Percentiles rank a stretch among this genome's conserved stretches.
phyloP scores from a whole-genome alignment of 2,329 filamentous ascomycete genomes.

The Dryadomyces quercus-mongolicae region DNA sequence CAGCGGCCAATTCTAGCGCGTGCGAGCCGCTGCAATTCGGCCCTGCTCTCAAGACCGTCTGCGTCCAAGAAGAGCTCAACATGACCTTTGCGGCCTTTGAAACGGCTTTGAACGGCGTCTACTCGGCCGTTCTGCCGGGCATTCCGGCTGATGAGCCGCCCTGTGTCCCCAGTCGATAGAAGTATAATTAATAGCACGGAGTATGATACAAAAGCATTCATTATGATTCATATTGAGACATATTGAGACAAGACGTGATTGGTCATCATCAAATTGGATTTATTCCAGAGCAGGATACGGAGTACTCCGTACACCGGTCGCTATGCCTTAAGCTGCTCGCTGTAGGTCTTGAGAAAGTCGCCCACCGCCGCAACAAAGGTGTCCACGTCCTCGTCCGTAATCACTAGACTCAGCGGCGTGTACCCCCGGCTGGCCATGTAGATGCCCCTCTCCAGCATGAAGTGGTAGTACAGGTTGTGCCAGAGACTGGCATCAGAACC shows the following conservation, averaged over 20 bases:
- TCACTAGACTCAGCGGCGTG: constrained; percentile 14
- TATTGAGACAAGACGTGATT: too few relatives aligned
- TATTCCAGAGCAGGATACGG: too few relatives aligned
- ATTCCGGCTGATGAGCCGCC: constrained; percentile 13
- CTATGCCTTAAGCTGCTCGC: neutral
- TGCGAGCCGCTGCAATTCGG: constrained; percentile 14
- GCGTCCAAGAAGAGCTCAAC: constrained; percentile 15
- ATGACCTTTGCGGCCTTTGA: constrained; percentile 13
- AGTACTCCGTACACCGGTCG: neutral
- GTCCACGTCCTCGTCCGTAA: constrained; percentile 12
- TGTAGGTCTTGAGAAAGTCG: constrained; percentile 5
- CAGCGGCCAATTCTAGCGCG: neutral
- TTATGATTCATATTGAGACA: too few relatives aligned
- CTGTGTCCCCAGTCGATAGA: too few relatives aligned
- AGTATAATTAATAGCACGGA: too few relatives aligned
- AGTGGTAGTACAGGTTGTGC: constrained; percentile 14
- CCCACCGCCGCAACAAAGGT: constrained; percentile 11
- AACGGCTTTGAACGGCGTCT: constrained; percentile 12
- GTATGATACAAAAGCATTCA: too few relatives aligned
- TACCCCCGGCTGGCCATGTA: constrained; percentile 15
- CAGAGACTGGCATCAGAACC: constrained; percentile 18
- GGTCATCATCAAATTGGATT: too few relatives aligned
- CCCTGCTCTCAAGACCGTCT: constrained; percentile 10
- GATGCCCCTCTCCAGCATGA: constrained; percentile 15
- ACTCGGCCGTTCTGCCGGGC: constrained; percentile 12